Evolutionary conservation across 768 basidiomycete genomes (phyloP), one percentile per base, ranked within the genome.

Genomic region (Xerocomellus chrysenteron): DNA sequence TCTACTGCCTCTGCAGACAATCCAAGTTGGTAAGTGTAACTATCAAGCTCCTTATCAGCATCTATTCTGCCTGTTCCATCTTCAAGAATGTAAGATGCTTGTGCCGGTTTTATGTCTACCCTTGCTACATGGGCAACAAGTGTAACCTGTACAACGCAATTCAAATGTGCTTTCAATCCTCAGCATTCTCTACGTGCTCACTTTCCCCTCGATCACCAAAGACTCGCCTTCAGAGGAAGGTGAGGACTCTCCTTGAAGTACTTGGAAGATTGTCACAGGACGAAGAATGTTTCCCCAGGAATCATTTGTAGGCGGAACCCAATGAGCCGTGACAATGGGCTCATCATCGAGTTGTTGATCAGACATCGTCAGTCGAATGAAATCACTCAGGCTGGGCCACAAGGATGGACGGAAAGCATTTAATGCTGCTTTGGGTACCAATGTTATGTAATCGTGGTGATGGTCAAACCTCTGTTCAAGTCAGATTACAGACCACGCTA

Each of bases 181-280:
- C 24, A 24, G 9, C 10, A 44, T 17, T 7, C 41, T 21, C 5
- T 9, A 8, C 54, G 24, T 45, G 58, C 65, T 50, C 35, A 67
- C 73, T 19, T 65, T 68, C 5, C 74, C 78, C 54, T 82, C 83
- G 40, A 85, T 76, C 9, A 65, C 63, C 64, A 81, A 79, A 37
- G 77, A 75, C 0, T 75, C 74, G 40, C 76, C 76, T 2, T 72
- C 64, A 52, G 79, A 74, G 5, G 71, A 61, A 57, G 61, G 53
- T 26, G 54, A 57, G 26, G 72, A 70, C n/a, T 65, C 58, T 5
- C 83, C 82, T n/a, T 69, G 61, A 30, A 74, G 61, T 17, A 86
- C 55, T 62, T 87, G 86, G 30, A 75, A 76, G 32, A 87, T 75
- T 8, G 83, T 86, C 3, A 82, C 74, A 1, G 87, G 84, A 39